Base-by-base conservation (phyloP, 2,329 filamentous ascomycete species). In the Emericellopsis atlantica region DNA sequence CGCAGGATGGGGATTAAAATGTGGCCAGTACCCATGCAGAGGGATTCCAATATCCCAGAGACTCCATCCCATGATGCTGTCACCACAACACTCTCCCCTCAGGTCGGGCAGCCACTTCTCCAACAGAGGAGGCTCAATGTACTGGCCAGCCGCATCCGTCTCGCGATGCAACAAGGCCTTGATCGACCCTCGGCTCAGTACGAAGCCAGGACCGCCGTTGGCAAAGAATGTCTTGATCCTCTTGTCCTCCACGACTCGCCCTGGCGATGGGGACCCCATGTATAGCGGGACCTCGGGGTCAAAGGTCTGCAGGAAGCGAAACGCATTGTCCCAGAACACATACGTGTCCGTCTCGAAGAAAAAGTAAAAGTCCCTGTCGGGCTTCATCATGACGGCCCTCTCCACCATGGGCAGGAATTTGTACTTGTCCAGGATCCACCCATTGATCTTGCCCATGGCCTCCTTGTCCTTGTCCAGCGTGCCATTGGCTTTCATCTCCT, bases 361-460 rank as follows among this genome's bases (percentile, higher is more conserved):
- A 40, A 76, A 63, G 47, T 72, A 76, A 64, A 72, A 75, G 31
- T 69, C 59, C 36, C 66, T 65, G n/a, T 62, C 54, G 3, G 65
- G 65, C 26, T 66, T 67, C 41, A 57, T 52, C 23, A 59, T 54
- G 55, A 69, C 72, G 1, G 70, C 66, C 23, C 64, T 55, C 43
- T 73, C 67, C 5, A 76, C 57, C 64, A 73, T 71, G 33, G 72
- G 69, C 24, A 76, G 50, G 45, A 75, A 75, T 51, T 76, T 76
- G 61, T 67, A 76, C 50, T 70, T 71, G 54, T 76, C 72, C 36
- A 75, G 59, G 22, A 55, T 62, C 72, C 72, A 74, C 2, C 70
- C 70, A 33, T 53, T 58, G 45, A 58, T 57, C 22, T 48, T 57
- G 15, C 11, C 31, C 11, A 15, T 32, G 12, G 49, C 51, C 44